Percentiles rank a stretch among this genome's conserved stretches.
Evolutionary conservation across 306 rosid species (phyloP).

Genomic region (Hippophae rhamnoides): DNA sequence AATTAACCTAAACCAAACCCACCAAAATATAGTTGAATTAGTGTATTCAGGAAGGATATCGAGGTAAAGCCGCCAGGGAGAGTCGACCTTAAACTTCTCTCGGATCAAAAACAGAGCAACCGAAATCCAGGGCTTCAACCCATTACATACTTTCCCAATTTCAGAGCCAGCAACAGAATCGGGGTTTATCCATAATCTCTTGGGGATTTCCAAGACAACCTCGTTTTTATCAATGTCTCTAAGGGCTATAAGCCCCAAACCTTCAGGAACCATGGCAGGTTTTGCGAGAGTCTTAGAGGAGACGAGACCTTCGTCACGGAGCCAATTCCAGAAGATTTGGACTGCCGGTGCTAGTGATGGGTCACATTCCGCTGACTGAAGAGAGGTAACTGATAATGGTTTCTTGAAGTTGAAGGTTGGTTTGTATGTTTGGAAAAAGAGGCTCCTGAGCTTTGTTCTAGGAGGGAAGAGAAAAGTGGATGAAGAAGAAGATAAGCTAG

Average conservation of each 20-base stretch:
- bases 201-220: slow-evolving; percentile 86
- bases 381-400: slow-evolving; percentile 25
- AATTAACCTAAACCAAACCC: slow-evolving; percentile 35
- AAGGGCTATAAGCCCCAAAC: slow-evolving; percentile 61
- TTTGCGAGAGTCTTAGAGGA: slow-evolving; percentile 67
- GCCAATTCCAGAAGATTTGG: slow-evolving; percentile 81
- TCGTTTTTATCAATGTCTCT: slow-evolving; percentile 59
- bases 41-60: slow-evolving; percentile 58
- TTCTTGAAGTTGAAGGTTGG: slow-evolving; percentile 20
- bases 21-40: slow-evolving; percentile 85
- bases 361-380: slow-evolving; percentile 39
- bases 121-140: slow-evolving; percentile 77
- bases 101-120: slow-evolving; percentile 69
- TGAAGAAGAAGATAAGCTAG: slow-evolving; percentile 24
- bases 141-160: slow-evolving; percentile 61
- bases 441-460: slow-evolving; percentile 11
- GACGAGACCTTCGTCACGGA: slow-evolving; percentile 67
- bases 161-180: slow-evolving; percentile 82
- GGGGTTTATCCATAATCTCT: slow-evolving; percentile 87
- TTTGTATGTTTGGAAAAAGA: slow-evolving; percentile 3
- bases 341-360: slow-evolving; percentile 48
- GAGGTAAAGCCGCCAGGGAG: slow-evolving; percentile 66
- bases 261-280: slow-evolving; percentile 67
- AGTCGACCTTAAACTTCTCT: slow-evolving; percentile 55
- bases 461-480: slow-evolving; percentile 23